Evolutionary conservation across 75 land plant species (phyloP), one percentile per base, ranked within the genome.

Genomic region (Selaginella moellendorffii): DNA sequence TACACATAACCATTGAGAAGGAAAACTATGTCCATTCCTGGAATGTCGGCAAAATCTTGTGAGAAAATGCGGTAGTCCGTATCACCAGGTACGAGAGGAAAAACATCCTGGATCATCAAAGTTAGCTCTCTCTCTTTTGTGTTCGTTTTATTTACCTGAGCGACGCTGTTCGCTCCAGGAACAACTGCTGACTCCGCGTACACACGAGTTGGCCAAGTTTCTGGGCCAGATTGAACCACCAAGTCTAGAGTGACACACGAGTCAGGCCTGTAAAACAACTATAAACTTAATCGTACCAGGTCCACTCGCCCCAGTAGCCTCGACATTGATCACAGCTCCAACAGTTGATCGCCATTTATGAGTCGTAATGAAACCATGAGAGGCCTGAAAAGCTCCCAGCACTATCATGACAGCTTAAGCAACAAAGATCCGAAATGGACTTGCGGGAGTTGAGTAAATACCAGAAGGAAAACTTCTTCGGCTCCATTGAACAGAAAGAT

Each of bases 401-500:
- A 64, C 66, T 19, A 42, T 64, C 18, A 64, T 64, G 53, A 23
- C 17, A 19, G 22, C 58, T 14, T 26, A 26, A 62, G 25, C 2
- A 62, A 27, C 9, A 27, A 12, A 62, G 26, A 24, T 56, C 21
- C 5, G n/a, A 25, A 8, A 56, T 58, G 30, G 20, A 67, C 20
- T 21, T 27, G 1, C 29, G 19, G 27, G 24, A 67, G 1, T 46
- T n/a, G n/a, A 23, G 26, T 27, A 14, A 72, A 72, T 78, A 84
- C 88, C 83, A 84, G 62, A 62, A 88, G 72, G 76, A 85, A 92
- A 19, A 92, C 79, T 71, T 92, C 97, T 72, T 92, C 97, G 20
- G 97, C 97, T 30, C 97, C 97, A 72, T 92, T 92, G 71, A 92
- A 92, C 46, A 92, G 88, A 66, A 92, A 92, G 14, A 92, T 81